Conservation (phyloP, 257 asterid genomes). For the Anisodus tanguticus region DNA sequence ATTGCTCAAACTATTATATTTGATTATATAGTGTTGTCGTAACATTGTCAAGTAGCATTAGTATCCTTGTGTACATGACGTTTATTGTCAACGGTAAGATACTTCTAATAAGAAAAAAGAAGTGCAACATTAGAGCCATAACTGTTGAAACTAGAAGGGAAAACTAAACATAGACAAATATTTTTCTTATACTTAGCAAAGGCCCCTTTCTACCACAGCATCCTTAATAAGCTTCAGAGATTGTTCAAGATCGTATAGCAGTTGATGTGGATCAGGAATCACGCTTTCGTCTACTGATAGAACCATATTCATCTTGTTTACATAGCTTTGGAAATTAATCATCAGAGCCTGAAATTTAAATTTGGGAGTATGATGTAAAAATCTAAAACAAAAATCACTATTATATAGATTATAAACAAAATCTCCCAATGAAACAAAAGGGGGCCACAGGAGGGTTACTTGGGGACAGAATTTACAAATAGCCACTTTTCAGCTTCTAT, state of each 20-base stretch:
- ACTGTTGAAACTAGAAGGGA: neutral
- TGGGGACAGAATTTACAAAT: too few relatives aligned
- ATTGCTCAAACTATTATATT: neutral
- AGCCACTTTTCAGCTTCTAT: too few relatives aligned
- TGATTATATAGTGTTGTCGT: neutral
- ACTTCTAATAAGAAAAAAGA: neutral
- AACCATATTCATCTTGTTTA: slow-evolving; percentile 39
- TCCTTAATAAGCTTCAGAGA: slow-evolving; percentile 45
- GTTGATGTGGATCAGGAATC: slow-evolving; percentile 44
- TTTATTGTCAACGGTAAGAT: neutral
- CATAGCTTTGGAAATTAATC: slow-evolving; percentile 44
- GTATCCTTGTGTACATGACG: neutral
- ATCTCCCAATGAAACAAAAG: neutral
- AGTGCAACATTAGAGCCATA: neutral
- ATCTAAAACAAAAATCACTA: neutral
- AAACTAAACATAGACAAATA: neutral
- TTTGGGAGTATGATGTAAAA: neutral
- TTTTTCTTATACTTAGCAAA: neutral
- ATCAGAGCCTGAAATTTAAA: slow-evolving; percentile 36
- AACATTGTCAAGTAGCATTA: neutral
- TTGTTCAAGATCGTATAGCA: slow-evolving; percentile 40
- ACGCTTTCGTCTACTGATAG: slow-evolving; percentile 46
- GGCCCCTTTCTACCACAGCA: slow-evolving; percentile 31
- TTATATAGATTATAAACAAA: neutral
- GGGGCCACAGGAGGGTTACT: too few relatives aligned